Evolutionary conservation across 306 rosid species (phyloP), one percentile per base, ranked within the genome.

Genomic region (Begonia masoniana): DNA sequence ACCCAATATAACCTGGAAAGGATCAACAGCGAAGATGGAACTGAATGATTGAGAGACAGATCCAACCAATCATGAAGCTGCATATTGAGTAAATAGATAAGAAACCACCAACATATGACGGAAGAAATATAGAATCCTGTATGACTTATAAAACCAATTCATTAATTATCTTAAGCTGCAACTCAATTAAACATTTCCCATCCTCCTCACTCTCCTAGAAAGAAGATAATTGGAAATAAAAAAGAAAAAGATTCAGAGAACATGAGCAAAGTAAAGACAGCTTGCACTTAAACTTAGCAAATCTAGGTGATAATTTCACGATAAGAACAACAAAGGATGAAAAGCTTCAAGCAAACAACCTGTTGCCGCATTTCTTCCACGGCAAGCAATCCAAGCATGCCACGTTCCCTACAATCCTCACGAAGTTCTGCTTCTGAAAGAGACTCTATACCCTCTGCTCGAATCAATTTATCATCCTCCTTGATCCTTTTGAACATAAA

Each of bases 61-160:
- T 91, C 99, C 79, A 91, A 63, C 99, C 99, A 91, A 71, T 91
- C 94, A 43, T 78, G 88, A 61, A 91, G 92, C 96, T 91, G 77
- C 68, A 73, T 36, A 53, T 12, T 48, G 52, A 76, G 39, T 31
- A 31, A 31, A 31, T 31, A 31, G 39, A 31, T 31, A 31, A 31
- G 39, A 31, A 31, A 31, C 39, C 47, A 31, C 39, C 39, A 31
- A 31, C 24, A 21, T 21, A 3, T 21, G 39, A 5, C 9, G 8
- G 8, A 5, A 31, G 1, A 31, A 31, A 31, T 26, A 26, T 31
- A 31, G 7, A 9, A 31, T 5, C 39, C 39, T 31, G 8, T 31
- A 31, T 3, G 39, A 31, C 39, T 31, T 31, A 26, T 1, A 31
- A 21, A 31, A 31, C 39, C 39, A 31, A 31, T 31, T 7, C 39